Base-by-base conservation (phyloP, 2,329 filamentous ascomycete genomes). In the Aureobasidium sp. region DNA sequence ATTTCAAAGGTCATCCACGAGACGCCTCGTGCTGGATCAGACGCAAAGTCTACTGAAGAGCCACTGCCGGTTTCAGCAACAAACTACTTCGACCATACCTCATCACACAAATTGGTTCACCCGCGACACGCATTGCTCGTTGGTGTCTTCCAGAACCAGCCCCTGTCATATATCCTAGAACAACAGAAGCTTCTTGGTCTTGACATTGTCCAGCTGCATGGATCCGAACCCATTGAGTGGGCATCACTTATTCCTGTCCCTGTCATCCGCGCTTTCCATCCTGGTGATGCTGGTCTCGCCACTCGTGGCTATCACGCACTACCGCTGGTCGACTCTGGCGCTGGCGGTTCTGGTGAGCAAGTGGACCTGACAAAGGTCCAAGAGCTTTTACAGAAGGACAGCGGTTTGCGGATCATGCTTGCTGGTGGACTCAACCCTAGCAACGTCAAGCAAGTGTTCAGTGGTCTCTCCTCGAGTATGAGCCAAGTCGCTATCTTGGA, bases 91-190 rank as follows among this genome's bases (percentile, higher is more conserved):
- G 81, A 81, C 11, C 77, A 85, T 66, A 77, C 78, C 2, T 69
- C 77, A 13, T 69, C 70, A 27, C 66, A 74, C 31, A 70, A 77
- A 10, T 69, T 85, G 23, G 74, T 74, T 8, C 74, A 79, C 73
- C 80, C 70, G 70, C 78, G 71, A 70, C 83, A 88, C 10, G 86
- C 93, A 0, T 80, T 94, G 2, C 80, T 99, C 0, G 94, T 96
- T 5, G 94, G 94, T 60, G 93, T 99, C 2, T 99, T 99, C 77
- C 87, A 89, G 68, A 89, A 96, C 71, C 93, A 97, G 70, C 84
- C 93, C 0, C 79, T 99, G 10, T 82, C 84, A 37, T 90, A 96
- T 67, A 80, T 99, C 7, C 78, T 97, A 54, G 82, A 86, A 64
- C 84, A 93, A 71, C 89, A 95, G 67, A 83, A 83, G 65, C 78